A percentile compares a stretch with the other conserved stretches of the same genome.
These are phyloP conservation scores for Neofusicoccum cordaticola DNA, from an alignment of 2,329 filamentous ascomycete species.

Conservation along the genomic window DNA sequence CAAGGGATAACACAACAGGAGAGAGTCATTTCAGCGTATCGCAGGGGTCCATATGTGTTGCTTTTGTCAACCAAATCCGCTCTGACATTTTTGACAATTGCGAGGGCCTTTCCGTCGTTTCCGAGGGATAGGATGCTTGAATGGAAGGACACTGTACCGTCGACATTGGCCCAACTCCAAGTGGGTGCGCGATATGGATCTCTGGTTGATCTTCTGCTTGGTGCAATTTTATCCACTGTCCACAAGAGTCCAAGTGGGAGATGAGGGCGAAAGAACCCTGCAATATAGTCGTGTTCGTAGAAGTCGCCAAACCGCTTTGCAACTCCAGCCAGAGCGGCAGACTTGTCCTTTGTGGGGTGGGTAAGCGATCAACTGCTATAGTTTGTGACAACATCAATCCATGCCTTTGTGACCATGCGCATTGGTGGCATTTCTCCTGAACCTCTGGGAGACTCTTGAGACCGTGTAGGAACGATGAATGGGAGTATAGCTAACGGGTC, in stretches of 20 bases:
- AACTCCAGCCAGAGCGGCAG: background rate
- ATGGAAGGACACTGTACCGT: background rate
- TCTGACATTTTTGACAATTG: background rate
- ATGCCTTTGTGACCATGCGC: background rate
- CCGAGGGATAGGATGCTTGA: too few relatives aligned
- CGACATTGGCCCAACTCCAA: constrained; percentile 1
- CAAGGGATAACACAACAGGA: background rate
- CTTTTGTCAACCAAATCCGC: background rate
- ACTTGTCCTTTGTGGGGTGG: background rate
- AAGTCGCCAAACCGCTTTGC: background rate
- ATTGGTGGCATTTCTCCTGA: background rate
- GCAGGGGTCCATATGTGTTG: background rate
- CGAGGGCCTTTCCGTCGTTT: too few relatives aligned
- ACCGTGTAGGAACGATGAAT: background rate
- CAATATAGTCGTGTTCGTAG: background rate
- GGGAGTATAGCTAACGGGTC: background rate
- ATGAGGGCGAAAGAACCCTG: background rate
- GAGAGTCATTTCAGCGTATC: background rate
- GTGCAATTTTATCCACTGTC: too few relatives aligned
- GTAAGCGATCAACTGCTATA: background rate
- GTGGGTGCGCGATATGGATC: background rate
- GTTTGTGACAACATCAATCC: background rate
- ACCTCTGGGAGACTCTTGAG: background rate
- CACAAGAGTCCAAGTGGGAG: background rate
- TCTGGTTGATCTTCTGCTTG: background rate